These are phyloP conservation scores for Macrophomina tecta DNA, from an alignment of 2,329 filamentous ascomycete species.

Conservation along the genomic window DNA sequence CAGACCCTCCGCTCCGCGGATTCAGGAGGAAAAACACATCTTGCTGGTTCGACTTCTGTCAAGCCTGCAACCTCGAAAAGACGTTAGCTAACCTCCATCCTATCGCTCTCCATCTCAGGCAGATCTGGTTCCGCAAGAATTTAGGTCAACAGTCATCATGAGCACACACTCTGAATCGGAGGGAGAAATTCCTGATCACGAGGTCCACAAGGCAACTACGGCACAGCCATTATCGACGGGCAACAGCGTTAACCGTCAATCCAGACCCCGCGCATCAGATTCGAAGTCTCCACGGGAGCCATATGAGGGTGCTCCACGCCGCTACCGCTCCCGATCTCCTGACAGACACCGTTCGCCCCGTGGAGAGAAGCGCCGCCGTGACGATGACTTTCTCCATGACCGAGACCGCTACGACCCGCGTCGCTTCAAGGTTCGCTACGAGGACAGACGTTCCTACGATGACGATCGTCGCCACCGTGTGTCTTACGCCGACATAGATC, in stretches of 20 bases:
- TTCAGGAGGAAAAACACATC: constrained; percentile 23
- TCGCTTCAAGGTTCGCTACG: constrained; percentile 67
- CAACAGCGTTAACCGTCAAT: constrained; percentile 88
- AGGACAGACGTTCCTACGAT: constrained; percentile 53
- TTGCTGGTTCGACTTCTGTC: constrained; percentile 30
- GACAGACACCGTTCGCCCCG: constrained; percentile 35
- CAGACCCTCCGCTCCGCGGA: constrained; percentile 1
- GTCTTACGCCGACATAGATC: constrained; percentile 61
- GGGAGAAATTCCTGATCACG: constrained; percentile 77
- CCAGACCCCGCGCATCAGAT: constrained; percentile 59
- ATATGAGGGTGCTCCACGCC: constrained; percentile 56
- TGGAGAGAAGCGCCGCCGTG: constrained; percentile 67
- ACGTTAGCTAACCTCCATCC: constrained; percentile 26
- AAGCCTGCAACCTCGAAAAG: constrained; percentile 25
- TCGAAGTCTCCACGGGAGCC: constrained; percentile 27
- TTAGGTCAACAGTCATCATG: constrained; percentile 35
- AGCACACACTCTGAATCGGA: constrained; percentile 71
- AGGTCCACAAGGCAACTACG: constrained; percentile 80
- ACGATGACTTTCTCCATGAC: constrained; percentile 59
- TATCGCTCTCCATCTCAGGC: constrained; percentile 11
- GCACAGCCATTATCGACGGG: constrained; percentile 75
- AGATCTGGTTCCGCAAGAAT: neutral
- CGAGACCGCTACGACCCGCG: constrained; percentile 62
- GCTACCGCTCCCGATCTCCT: constrained; percentile 32
- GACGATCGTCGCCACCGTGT: constrained; percentile 47